Percentiles rank a stretch among this genome's conserved stretches.
Conservation (phyloP, 768 basidiomycete genomes). For the Melanogaster broomeanus region DNA sequence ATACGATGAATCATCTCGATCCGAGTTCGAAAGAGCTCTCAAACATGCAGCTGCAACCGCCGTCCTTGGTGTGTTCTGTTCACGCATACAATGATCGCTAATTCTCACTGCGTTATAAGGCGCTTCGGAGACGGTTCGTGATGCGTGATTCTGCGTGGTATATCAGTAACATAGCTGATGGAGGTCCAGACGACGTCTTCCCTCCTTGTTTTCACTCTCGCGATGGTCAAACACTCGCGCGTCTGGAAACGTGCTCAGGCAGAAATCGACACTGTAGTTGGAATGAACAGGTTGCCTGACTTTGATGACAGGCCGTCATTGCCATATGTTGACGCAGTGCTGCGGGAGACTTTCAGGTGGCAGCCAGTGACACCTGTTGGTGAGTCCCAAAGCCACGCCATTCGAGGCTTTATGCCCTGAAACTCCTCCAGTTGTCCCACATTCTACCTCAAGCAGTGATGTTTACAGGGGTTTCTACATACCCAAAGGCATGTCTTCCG, state of each 20-base stretch:
- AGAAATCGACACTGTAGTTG: conserved; percentile 6
- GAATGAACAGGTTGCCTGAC: conserved; percentile 1
- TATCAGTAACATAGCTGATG: too few relatives aligned
- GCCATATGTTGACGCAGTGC: conserved; percentile 8
- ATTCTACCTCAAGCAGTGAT: conserved; percentile 9
- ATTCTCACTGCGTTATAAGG: too few relatives aligned
- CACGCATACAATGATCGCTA: too few relatives aligned
- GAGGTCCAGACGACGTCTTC: too few relatives aligned
- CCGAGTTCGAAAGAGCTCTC: neutral
- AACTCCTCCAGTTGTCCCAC: neutral
- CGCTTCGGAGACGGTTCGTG: too few relatives aligned
- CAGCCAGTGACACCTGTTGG: neutral
- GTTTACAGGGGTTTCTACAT: conserved; percentile 18
- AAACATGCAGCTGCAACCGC: conserved; percentile 6
- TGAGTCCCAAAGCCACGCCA: neutral
- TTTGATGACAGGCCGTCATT: conserved; percentile 5
- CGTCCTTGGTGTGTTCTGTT: conserved; percentile 2
- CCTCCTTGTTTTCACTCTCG: too few relatives aligned
- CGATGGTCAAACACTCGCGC: too few relatives aligned
- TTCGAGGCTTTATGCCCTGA: too few relatives aligned
- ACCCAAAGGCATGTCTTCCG: conserved; percentile 11
- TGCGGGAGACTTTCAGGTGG: conserved; percentile 10
- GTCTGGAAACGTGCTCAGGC: neutral
- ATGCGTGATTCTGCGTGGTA: too few relatives aligned
- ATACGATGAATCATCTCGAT: neutral